Percentiles rank a stretch among this genome's conserved stretches.
Evolutionary conservation across 2,329 filamentous ascomycete genomes (phyloP).

Genomic region (Fusarium musae): DNA sequence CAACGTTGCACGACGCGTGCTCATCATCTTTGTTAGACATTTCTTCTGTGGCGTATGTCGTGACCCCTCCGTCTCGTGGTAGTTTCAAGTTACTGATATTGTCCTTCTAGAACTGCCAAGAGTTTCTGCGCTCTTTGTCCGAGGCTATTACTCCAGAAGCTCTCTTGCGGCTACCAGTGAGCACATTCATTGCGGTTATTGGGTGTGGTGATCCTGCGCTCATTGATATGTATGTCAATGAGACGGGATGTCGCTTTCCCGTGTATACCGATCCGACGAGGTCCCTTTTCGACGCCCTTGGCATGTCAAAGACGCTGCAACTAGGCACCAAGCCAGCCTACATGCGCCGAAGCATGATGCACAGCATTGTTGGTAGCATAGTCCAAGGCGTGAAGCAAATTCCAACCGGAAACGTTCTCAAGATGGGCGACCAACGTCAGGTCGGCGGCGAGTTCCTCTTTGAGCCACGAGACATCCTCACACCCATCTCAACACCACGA

Average conservation of each 20-base stretch:
- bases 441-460: constrained; percentile 85
- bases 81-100: constrained; percentile 28
- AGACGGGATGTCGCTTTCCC: constrained; percentile 75
- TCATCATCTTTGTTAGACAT: constrained; percentile 80
- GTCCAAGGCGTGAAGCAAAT: constrained; percentile 70
- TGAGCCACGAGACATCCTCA: constrained; percentile 61
- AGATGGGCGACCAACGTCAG: constrained; percentile 74
- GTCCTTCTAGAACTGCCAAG: constrained; percentile 73
- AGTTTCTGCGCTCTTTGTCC: constrained; percentile 74
- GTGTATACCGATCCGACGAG: constrained; percentile 80
- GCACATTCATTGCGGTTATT: constrained; percentile 74
- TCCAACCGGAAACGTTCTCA: constrained; percentile 66
- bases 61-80: background rate
- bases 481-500: constrained; percentile 58
- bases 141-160: constrained; percentile 64
- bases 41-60: constrained; percentile 81
- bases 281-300: constrained; percentile 73
- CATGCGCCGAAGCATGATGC: constrained; percentile 65
- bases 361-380: constrained; percentile 62
- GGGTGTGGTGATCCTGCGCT: constrained; percentile 77
- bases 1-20: constrained; percentile 65
- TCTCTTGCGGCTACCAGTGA: constrained; percentile 62
- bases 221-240: constrained; percentile 72
- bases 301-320: constrained; percentile 73
- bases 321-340: constrained; percentile 72